phyloP scores from a whole-genome alignment of 179 eudicot genomes.

The Pouteria campechiana region DNA sequence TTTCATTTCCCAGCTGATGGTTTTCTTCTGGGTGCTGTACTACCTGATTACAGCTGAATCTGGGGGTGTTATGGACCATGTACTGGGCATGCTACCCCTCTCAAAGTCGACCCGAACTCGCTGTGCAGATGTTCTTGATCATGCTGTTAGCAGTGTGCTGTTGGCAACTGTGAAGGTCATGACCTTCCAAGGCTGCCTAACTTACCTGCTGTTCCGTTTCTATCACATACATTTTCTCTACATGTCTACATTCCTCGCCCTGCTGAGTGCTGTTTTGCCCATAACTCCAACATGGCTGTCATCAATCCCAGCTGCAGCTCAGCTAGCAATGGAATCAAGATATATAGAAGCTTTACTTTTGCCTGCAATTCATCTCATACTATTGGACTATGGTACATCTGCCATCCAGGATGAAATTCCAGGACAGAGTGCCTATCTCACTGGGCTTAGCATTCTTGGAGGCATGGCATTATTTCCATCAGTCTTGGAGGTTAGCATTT shows the following conservation, averaged over 20 bases:
- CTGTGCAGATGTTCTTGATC: slow-evolving; percentile 14
- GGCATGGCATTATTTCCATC: slow-evolving; percentile 35
- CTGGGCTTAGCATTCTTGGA: slow-evolving; percentile 34
- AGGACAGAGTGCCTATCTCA: slow-evolving; percentile 28
- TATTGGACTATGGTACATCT: slow-evolving; percentile 26
- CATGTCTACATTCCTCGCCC: slow-evolving; percentile 24
- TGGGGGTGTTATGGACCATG: slow-evolving; percentile 19
- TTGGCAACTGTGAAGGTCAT: slow-evolving; percentile 29
- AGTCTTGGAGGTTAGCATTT: slow-evolving; percentile 35
- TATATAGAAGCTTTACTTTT: slow-evolving; percentile 12
- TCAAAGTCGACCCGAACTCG: not conserved
- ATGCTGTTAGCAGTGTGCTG: slow-evolving; percentile 27
- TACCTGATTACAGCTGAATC: slow-evolving; percentile 23
- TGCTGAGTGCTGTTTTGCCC: slow-evolving; percentile 23
- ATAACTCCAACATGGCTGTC: slow-evolving; percentile 28
- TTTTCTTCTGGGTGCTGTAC: slow-evolving; percentile 25
- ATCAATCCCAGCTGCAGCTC: slow-evolving; percentile 17
- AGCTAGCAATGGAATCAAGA: slow-evolving; percentile 20
- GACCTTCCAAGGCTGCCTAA: slow-evolving; percentile 26
- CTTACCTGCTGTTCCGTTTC: slow-evolving; percentile 25
- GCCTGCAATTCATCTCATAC: slow-evolving; percentile 14
- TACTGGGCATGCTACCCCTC: slow-evolving; percentile 15
- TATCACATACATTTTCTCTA: slow-evolving; percentile 21
- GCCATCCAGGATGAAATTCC: slow-evolving; percentile 26
- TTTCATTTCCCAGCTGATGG: slow-evolving; percentile 6